Evolutionary conservation across 768 basidiomycete species (phyloP).

Genomic region (Boletellus ananas): DNA sequence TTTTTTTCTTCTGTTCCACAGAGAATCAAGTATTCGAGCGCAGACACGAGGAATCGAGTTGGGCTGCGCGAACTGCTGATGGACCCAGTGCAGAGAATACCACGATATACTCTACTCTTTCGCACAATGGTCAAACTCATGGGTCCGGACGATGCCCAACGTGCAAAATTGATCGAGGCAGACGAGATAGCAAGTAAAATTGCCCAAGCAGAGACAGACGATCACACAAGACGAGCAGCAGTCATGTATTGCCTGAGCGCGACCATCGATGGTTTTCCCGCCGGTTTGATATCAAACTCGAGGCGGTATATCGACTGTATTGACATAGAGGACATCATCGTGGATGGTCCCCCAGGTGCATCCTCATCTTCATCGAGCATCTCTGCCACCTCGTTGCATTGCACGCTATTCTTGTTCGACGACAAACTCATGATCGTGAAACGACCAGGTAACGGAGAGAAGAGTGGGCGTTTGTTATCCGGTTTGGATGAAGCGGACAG

Average conservation of each 20-base stretch:
- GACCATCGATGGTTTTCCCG: slow-evolving; percentile 88
- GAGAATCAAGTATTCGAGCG: slow-evolving; percentile 83
- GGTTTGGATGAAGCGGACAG: slow-evolving; percentile 81
- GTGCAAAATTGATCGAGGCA: slow-evolving; percentile 75
- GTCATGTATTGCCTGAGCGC: slow-evolving; percentile 82
- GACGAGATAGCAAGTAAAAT: slow-evolving; percentile 87
- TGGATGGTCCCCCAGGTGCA: slow-evolving; percentile 41
- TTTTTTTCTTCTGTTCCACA: slow-evolving; percentile 27
- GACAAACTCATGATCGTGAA: slow-evolving; percentile 93
- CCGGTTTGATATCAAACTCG: slow-evolving; percentile 83
- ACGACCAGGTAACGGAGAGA: slow-evolving; percentile 73
- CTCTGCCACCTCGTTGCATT: slow-evolving; percentile 58
- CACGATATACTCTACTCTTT: slow-evolving; percentile 89
- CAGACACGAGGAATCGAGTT: slow-evolving; percentile 73
- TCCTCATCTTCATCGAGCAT: slow-evolving; percentile 43
- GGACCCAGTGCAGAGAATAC: slow-evolving; percentile 96
- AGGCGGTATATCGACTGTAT: slow-evolving; percentile 88
- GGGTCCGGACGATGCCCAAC: slow-evolving; percentile 71
- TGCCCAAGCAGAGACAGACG: slow-evolving; percentile 87
- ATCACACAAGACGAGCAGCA: slow-evolving; percentile 84
- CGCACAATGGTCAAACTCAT: slow-evolving; percentile 91
- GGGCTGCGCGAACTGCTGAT: slow-evolving; percentile 89
- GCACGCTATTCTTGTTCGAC: slow-evolving; percentile 89
- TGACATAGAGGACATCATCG: slow-evolving; percentile 80
- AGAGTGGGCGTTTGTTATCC: slow-evolving; percentile 62